phyloP scores from a whole-genome alignment of 345 rosid genomes.

The Acer saccharum region DNA sequence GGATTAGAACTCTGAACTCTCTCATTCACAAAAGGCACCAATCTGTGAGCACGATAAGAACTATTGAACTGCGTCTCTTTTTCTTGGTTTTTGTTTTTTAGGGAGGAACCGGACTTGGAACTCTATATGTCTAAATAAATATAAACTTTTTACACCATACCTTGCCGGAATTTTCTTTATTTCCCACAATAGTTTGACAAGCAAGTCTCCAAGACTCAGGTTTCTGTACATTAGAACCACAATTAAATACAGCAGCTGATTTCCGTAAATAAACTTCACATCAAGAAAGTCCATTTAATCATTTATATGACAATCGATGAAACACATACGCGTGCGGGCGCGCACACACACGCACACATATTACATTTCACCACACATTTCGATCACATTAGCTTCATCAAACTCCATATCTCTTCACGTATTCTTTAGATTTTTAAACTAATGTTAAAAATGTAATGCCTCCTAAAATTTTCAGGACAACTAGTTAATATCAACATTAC shows the following conservation, averaged over 20 bases:
- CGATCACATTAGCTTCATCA: not conserved
- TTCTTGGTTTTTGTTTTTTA: not conserved
- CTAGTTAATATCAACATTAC: not conserved
- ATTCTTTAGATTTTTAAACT: not conserved
- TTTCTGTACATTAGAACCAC: conserved; percentile 42
- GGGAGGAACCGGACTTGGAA: not conserved
- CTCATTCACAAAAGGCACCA: not conserved
- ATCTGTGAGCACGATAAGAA: not conserved
- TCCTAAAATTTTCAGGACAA: not conserved
- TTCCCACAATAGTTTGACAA: conserved; percentile 90
- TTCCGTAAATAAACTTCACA: not conserved
- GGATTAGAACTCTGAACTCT: not conserved
- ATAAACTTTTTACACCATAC: conserved; percentile 28
- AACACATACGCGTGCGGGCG: too few relatives aligned
- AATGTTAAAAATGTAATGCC: not conserved
- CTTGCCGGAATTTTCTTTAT: conserved; percentile 86
- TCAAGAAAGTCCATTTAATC: not conserved
- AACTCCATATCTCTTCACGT: not conserved
- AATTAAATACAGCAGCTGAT: not conserved
- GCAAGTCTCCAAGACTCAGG: conserved; percentile 93
- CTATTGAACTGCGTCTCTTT: not conserved
- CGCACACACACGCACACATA: too few relatives aligned
- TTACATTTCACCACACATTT: too few relatives aligned
- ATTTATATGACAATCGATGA: too few relatives aligned
- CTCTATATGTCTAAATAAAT: not conserved